phyloP scores from a whole-genome alignment of 2,329 filamentous ascomycete species.

The Pyrenophora graminea region DNA sequence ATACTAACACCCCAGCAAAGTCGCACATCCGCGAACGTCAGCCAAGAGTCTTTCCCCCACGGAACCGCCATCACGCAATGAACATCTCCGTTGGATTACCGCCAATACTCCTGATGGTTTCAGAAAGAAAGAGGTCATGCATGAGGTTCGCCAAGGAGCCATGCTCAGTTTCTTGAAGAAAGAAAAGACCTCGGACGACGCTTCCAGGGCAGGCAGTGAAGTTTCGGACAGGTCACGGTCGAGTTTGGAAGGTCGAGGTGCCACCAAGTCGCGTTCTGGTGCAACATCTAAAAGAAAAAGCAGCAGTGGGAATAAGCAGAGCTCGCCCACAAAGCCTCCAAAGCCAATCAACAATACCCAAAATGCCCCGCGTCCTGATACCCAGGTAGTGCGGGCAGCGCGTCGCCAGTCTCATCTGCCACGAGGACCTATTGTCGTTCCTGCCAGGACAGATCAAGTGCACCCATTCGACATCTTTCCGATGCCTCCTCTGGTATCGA shows the following conservation, averaged over 20 bases:
- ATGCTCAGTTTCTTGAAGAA: slow-evolving; percentile 41
- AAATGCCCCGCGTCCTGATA: slow-evolving; percentile 5
- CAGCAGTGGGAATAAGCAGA: slow-evolving; percentile 1
- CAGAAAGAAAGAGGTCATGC: slow-evolving; percentile 40
- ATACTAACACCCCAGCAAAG: slow-evolving; percentile 14
- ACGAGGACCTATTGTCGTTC: slow-evolving; percentile 29
- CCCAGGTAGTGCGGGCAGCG: slow-evolving; percentile 8
- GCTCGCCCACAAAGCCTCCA: slow-evolving; percentile 11
- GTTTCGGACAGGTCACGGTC: slow-evolving; percentile 21
- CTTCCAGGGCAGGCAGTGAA: slow-evolving; percentile 20
- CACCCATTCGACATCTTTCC: slow-evolving; percentile 27
- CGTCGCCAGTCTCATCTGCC: slow-evolving; percentile 22
- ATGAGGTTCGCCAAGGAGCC: slow-evolving; percentile 40
- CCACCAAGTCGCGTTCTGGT: slow-evolving; percentile 9
- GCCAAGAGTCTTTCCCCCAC: slow-evolving; percentile 15
- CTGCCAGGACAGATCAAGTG: slow-evolving; percentile 11
- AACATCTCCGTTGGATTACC: slow-evolving; percentile 39
- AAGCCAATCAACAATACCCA: slow-evolving; percentile 2
- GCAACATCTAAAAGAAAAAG: slow-evolving; percentile 3
- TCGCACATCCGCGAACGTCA: slow-evolving; percentile 14
- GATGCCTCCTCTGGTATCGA: slow-evolving; percentile 28
- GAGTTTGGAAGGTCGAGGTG: slow-evolving; percentile 21
- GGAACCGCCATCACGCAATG: slow-evolving; percentile 7
- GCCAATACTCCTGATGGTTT: slow-evolving; percentile 38
- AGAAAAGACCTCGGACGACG: slow-evolving; percentile 21